Evolutionary conservation across 495 filamentous ascomycete genomes (phyloP), one percentile per base, ranked within the genome.

Genomic region (Aspergillus taichungensis): DNA sequence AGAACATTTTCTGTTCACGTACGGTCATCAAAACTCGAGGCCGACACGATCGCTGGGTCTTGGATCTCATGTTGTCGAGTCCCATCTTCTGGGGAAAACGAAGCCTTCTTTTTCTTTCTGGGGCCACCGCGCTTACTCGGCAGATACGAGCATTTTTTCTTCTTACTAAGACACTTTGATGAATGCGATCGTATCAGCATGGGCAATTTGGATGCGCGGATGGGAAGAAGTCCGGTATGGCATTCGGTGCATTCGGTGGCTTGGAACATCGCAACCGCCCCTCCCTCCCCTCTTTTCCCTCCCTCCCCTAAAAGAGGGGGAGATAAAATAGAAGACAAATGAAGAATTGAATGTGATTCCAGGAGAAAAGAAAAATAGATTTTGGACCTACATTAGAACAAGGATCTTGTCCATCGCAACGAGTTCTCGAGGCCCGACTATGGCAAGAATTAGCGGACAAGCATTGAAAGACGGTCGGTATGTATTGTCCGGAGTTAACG

Each of bases 101-200:
- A 54, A 9, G 54, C 10, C 47, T 57, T 67, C 54, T 66, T 71
- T 57, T 67, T 71, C 40, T 67, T 73, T 36, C 76, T 67, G 37
- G 75, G 71, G 9, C 76, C 75, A 45, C 76, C 76, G 47, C 76
- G 66, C 46, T 75, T 74, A 62, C 76, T 78, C 13, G 75, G 74
- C 29, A 75, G 57, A 56, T 78, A 80, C 6, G 72, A 68, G 50
- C 76, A 80, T 42, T 67, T 64, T 51, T 64, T 70, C 44, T 66
- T 62, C 60, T 76, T 78, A 51, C 57, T 65, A 30, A 66, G 54
- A 60, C 76, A 80, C 75, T 80, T 80, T 51, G 38, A 32, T 7
- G 12, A 51, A 8, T 24, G 28, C 30, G 10, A 41, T 28, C 8
- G 42, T 27, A 42, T 47, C 39, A 50, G 47, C 33, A 49, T 13